Evolutionary conservation across 495 filamentous ascomycete species (phyloP), one percentile per base, ranked within the genome.

Genomic region (Neohortaea acidophila): DNA sequence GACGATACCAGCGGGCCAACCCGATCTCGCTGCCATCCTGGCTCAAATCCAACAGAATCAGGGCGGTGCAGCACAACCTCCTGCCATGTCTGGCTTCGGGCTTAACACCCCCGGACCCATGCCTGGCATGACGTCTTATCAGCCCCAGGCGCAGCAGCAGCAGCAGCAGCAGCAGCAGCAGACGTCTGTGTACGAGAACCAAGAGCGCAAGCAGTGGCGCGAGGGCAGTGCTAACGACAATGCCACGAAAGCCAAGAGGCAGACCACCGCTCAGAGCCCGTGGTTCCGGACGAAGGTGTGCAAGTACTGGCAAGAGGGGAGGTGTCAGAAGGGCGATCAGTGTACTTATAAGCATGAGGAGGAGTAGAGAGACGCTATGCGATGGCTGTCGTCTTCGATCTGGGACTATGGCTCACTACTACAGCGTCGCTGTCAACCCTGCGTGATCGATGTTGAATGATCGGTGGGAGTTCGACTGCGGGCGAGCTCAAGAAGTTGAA

Each of bases 261-360:
- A 44, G 43, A 43, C 39, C 27, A 23, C 25, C 43, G 35, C 15
- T 21, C 13, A 40, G n/a, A 33, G 33, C 25, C 4, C 7, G 10
- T 43, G 32, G n/a, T 44, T 37, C 33, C 47, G 45, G 42, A 52
- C 54, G 7, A 30, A 55, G 51, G 67, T 79, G 12, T 94, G 85
- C 59, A 71, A 67, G 33, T 92, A 84, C 58, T 94, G 68, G 65
- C 62, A 68, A 4, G 69, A 80, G 40, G 84, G 84, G 12, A 77
- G 76, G 55, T 94, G 85, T 59, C 65, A 67, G 13, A 89, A 92
- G 57, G 85, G 85, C 3, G 78, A 80, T 13, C 76, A 78, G 23
- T 94, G 85, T 56, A 89, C 81, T 1, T 94, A 74, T 59, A 66
- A 80, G 30, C 85, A 94, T 45, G 70, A 75, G 40, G 21, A 40